Evolutionary conservation across 495 filamentous ascomycete genomes (phyloP), one percentile per base, ranked within the genome.

Genomic region (Neurospora intermedia): DNA sequence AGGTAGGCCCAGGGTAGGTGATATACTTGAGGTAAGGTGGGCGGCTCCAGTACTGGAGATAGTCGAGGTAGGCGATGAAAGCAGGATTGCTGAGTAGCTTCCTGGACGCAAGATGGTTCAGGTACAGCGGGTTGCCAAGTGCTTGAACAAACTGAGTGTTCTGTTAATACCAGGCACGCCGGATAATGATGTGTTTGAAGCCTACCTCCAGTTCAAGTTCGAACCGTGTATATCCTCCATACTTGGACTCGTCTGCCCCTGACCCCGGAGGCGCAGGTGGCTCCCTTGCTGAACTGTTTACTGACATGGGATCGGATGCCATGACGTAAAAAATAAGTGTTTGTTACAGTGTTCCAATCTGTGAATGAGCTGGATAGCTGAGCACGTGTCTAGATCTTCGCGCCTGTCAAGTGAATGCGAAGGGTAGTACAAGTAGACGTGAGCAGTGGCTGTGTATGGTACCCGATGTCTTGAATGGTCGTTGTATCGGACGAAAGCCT

Each of bases 21-120:
- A 97, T 82, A 78, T 92, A 96, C 75, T 91, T 92, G 72, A 91
- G 83, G 77, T 96, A 97, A 72, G 93, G 89, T n/a, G 93, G 93
- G 13, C 88, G 88, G 72, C 87, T 87, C 88, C 90, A 97, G 86
- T 97, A 96, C 75, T 90, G 91, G 71, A 97, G 89, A 79, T 97
- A 97, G 70, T 83, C 84, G 45, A 96, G 90, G 80, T 97, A 97
- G 69, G 88, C 90, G 62, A 94, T 83, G 81, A 96, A 97, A 20
- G 87, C 84, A 27, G 90, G 87, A 59, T 91, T 81, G 79, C 85
- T 83, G 77, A 91, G 80, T 78, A 85, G 77, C 81, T 89, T 83
- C 79, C 88, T 89, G 43, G 89, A 87, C 3, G 92, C 93, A 20
- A 97, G 89, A 76, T 94, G 89, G 76, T 93, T 93, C 40, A 97